Evolutionary conservation across 352 stramenopile species (phyloP).

Genomic region (Pythium pyrilobum): DNA sequence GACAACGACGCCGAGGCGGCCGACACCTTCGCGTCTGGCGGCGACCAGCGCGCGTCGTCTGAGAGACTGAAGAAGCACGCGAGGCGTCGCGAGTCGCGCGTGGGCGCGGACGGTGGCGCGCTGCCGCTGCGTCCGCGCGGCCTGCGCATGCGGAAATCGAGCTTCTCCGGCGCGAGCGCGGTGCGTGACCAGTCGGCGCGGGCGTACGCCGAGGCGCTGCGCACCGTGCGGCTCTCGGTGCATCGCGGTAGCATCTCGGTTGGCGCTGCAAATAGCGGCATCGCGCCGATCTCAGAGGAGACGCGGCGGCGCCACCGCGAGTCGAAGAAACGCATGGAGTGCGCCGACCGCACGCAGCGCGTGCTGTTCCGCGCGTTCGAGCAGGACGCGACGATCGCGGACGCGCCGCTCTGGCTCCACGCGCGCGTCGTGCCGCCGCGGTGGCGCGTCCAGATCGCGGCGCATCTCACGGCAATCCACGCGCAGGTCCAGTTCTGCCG

Average conservation of each 20-base stretch:
- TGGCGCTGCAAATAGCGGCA: background rate
- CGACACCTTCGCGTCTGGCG: background rate
- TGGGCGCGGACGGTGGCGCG: background rate
- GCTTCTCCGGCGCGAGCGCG: background rate
- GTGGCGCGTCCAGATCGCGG: constrained; percentile 35
- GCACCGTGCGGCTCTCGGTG: background rate
- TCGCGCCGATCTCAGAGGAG: constrained; percentile 12
- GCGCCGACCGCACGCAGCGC: constrained; percentile 26
- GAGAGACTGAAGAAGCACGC: background rate
- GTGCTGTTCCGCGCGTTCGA: constrained; percentile 34
- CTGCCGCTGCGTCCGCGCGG: background rate
- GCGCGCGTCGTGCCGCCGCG: constrained; percentile 29
- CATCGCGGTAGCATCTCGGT: constrained; percentile 24
- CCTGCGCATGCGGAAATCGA: constrained; percentile 1
- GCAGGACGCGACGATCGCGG: constrained; percentile 24
- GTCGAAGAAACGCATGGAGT: constrained; percentile 35
- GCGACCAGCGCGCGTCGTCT: background rate
- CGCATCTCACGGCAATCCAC: constrained; percentile 29
- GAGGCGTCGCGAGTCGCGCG: no score
- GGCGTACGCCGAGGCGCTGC: constrained; percentile 21
- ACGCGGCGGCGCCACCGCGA: constrained; percentile 24
- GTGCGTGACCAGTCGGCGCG: constrained; percentile 4
- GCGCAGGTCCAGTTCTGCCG: constrained; percentile 35
- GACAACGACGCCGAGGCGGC: background rate
- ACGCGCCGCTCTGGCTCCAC: constrained; percentile 38